Evolutionary conservation across 225 moss, liverwort and hornwort genomes (phyloP).

Genomic region (Antitrichia curtipendula): DNA sequence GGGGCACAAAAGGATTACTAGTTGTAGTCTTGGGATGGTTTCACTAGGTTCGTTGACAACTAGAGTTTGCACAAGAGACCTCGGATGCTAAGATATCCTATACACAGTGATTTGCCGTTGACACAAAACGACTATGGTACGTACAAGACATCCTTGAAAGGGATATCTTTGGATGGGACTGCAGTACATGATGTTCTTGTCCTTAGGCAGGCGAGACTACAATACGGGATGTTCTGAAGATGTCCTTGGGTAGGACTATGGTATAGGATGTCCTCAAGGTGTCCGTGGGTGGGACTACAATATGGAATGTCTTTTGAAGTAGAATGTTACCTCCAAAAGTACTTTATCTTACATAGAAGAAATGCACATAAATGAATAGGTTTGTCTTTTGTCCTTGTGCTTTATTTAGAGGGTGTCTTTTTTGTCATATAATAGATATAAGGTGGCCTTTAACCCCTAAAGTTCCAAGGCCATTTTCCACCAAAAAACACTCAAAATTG

Average conservation of each 20-base stretch:
- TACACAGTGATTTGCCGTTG: too few relatives aligned
- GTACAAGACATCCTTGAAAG: too few relatives aligned
- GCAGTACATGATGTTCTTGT: too few relatives aligned
- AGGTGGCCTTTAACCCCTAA: background rate
- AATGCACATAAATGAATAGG: background rate
- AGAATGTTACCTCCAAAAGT: background rate
- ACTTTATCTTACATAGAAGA: background rate
- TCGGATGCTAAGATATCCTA: background rate
- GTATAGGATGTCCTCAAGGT: background rate
- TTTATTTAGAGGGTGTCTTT: background rate
- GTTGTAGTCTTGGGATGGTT: background rate
- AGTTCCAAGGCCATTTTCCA: too few relatives aligned
- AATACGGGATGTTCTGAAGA: too few relatives aligned
- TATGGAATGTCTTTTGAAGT: background rate
- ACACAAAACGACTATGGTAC: rapidly evolving
- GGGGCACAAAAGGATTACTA: background rate
- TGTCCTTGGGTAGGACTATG: too few relatives aligned
- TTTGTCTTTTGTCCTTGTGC: background rate
- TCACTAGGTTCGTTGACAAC: background rate
- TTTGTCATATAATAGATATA: background rate
- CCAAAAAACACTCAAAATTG: too few relatives aligned
- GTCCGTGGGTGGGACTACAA: background rate
- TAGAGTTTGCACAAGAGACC: background rate
- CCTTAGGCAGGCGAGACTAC: too few relatives aligned
- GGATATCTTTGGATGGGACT: background rate